Evolutionary conservation across 1,284 basidiomycete species (phyloP), one percentile per base, ranked within the genome.

Genomic region (Taiwanofungus camphoratus): DNA sequence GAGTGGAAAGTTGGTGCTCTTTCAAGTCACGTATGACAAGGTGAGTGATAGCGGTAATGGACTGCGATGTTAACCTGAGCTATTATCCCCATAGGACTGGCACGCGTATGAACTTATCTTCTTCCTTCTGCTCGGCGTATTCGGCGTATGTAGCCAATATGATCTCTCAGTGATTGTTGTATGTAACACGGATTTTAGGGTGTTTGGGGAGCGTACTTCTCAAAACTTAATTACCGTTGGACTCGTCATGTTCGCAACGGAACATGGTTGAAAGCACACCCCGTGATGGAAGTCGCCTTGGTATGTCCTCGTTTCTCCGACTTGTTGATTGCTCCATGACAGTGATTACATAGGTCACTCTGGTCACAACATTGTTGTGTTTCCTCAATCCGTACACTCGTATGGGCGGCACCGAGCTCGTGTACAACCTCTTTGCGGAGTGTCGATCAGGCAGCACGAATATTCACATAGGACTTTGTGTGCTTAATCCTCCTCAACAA

Each of bases 361-460:
- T 84, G 23, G 60, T 87, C 26, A 95, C 90, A 1, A 81, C 85
- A 0, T 54, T 80, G 2, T 64, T 94, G 35, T 88, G 87, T 52
- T 96, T 94, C 69, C 66, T 91, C 48, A 97, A 96, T 62, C 87
- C 88, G 0, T 97, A 87, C 60, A 88, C 91, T 4, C 82, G 87
- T 23, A 93, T 97, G 85, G 87, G 92, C 35, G 94, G 94, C 2
- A 94, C 94, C 8, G 93, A 98, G 61, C 82, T 98, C 13, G 88
- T 99, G 42, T 88, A 82, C 64, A 88, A 85, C 46, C 77, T 95
- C n/a, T 94, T 96, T 55, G 76, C 87, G 7, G 91, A 94, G 64
- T 96, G 93, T 56, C 73, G 69, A 16, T 63, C 70, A 0, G 76
- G 74, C 32, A 71, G 70, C 41, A 55, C 62, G 3, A 76, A 81